Conservation (phyloP, 495 filamentous ascomycete genomes). For the Penicillium alfredii region DNA sequence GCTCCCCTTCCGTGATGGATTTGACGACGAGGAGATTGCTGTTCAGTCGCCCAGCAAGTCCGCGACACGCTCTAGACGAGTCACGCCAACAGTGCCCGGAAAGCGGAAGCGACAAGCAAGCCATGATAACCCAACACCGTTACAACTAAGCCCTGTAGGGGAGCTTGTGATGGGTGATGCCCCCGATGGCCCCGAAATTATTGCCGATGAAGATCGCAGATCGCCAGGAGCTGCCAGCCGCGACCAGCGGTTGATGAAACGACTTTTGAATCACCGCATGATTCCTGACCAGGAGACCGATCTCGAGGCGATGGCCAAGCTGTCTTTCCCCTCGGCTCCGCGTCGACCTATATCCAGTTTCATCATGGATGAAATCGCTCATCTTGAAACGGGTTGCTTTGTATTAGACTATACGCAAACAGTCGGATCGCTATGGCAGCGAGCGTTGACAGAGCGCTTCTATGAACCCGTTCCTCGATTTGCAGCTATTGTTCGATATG, state of each 20-base stretch:
- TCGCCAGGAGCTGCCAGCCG: conserved; percentile 2
- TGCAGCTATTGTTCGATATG: conserved; percentile 47
- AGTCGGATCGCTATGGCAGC: conserved; percentile 55
- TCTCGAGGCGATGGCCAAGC: conserved; percentile 46
- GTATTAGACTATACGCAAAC: conserved; percentile 47
- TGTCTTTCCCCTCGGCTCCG: conserved; percentile 51
- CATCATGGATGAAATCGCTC: conserved; percentile 48
- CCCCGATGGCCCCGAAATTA: conserved; percentile 20
- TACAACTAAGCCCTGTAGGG: conserved; percentile 45
- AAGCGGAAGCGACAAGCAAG: conserved; percentile 58
- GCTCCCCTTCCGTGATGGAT: conserved; percentile 61
- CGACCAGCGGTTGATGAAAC: conserved; percentile 46
- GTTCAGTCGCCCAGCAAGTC: conserved; percentile 53
- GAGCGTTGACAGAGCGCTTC: conserved; percentile 54
- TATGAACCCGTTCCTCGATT: conserved; percentile 55
- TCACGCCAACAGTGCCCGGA: conserved; percentile 51
- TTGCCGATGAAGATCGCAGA: conserved; percentile 7
- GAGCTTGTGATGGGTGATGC: conserved; percentile 23
- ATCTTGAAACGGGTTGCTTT: conserved; percentile 40
- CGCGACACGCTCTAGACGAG: conserved; percentile 41
- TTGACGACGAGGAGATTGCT: conserved; percentile 64
- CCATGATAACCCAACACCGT: conserved; percentile 48
- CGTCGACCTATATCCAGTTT: conserved; percentile 49
- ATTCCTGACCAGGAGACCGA: conserved; percentile 43
- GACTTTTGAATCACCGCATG: conserved; percentile 52